Percentiles rank a stretch among this genome's conserved stretches.
Conservation (phyloP, 2,329 filamentous ascomycete genomes). For the Penicillium sclerotigenum region DNA sequence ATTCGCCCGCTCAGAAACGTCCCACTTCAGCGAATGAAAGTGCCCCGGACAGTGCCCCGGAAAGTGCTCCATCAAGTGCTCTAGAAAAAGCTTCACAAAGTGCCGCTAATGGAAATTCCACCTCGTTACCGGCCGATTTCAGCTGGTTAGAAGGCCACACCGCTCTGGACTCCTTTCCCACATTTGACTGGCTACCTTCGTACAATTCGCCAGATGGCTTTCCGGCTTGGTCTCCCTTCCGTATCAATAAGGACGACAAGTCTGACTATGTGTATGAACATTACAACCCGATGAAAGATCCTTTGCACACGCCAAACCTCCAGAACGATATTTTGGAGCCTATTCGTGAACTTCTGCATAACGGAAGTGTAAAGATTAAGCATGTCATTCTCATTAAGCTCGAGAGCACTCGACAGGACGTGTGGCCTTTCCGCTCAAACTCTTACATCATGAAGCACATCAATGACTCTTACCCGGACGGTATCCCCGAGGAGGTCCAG, state of each 20-base stretch:
- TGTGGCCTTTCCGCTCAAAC: slow-evolving; percentile 44
- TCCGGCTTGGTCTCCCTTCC: slow-evolving; percentile 16
- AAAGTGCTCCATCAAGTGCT: neutral
- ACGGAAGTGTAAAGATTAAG: slow-evolving; percentile 37
- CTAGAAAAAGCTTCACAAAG: neutral
- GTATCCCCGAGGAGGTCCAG: slow-evolving; percentile 32
- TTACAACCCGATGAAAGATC: slow-evolving; percentile 14
- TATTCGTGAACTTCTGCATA: slow-evolving; percentile 12
- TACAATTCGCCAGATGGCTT: slow-evolving; percentile 5
- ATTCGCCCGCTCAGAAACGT: neutral
- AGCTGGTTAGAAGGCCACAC: slow-evolving; percentile 16
- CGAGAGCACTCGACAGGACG: slow-evolving; percentile 46
- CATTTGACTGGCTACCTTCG: slow-evolving; percentile 16
- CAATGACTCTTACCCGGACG: slow-evolving; percentile 32
- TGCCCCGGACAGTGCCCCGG: neutral
- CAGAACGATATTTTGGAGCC: slow-evolving; percentile 14
- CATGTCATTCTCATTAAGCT: slow-evolving; percentile 45
- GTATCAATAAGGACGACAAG: neutral
- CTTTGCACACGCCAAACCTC: slow-evolving; percentile 17
- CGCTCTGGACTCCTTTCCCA: slow-evolving; percentile 12
- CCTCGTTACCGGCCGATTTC: slow-evolving; percentile 8
- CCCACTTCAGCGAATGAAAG: neutral
- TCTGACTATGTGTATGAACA: slow-evolving; percentile 4
- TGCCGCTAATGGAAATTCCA: neutral
- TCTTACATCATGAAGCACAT: slow-evolving; percentile 32